Base-by-base conservation (phyloP, 495 filamentous ascomycete genomes). In the Xylaria sp. region DNA sequence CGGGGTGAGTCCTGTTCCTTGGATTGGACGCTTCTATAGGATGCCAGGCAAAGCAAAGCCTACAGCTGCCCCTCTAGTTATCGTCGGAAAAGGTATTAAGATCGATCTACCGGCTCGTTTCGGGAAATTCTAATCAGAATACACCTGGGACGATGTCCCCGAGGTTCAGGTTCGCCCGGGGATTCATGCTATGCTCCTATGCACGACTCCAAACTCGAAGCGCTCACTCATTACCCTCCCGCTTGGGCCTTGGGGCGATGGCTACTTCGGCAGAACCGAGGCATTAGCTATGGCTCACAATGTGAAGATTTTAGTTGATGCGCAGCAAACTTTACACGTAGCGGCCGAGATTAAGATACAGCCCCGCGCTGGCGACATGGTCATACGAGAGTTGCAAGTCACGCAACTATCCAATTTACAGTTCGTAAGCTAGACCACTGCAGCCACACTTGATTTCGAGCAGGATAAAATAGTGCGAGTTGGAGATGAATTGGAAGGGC, bases 281-380 rank as follows among this genome's bases (percentile, higher is more conserved):
- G n/a, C 44, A 19, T 48, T n/a, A 48, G 19, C 44, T 19, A 48
- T 48, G 44, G 44, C 44, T 48, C 44, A 48, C 17, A 48, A 48
- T 19, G 17, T 48, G 6, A 48, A 48, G 7, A 19, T 48, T 21
- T 48, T 19, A 19, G 19, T 48, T 19, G 44, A 48, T 48, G 17
- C 44, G 19, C 44, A 48, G n/a, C 44, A 48, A 48, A 48, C 44
- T 48, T 48, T 48, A 48, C 44, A 48, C 19, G 44, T 48, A n/a
- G 15, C 44, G 19, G 3, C 44, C n/a, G 44, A 48, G 17, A 48
- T 48, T 48, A 48, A 19, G 44, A 48, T 48, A 21, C 44, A 48
- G n/a, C 44, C 44, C 17, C 17, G 17, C 15, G 44, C 44, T 48
- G 44, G 19, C 15, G 44, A 48, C 44, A 48, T 48, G 44, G 44